Conservation (phyloP, 208 protist species). For the Trypanosoma rangeli region DNA sequence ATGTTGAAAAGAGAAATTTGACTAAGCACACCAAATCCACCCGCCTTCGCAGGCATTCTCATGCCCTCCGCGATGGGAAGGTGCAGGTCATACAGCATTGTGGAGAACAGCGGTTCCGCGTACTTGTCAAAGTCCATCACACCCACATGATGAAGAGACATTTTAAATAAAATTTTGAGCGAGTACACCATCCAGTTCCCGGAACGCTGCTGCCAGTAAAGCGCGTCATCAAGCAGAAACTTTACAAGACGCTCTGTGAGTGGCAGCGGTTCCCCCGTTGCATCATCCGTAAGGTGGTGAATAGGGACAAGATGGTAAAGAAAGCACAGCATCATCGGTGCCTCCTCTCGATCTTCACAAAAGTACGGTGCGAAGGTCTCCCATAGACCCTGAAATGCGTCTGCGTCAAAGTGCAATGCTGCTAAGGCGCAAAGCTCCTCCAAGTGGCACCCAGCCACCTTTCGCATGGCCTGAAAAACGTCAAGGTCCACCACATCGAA, state of each 20-base stretch:
- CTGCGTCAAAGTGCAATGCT: conserved; percentile 39
- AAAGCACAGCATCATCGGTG: conserved; percentile 27
- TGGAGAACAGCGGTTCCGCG: conserved; percentile 73
- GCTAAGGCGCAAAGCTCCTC: conserved; percentile 32
- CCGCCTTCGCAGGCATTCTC: background rate
- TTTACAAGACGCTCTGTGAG: conserved; percentile 37
- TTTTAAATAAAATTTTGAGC: conserved; percentile 35
- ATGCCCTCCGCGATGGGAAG: conserved; percentile 32
- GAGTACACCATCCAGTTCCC: conserved; percentile 37
- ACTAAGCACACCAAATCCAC: conserved; percentile 19
- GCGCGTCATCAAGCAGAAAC: conserved; percentile 53
- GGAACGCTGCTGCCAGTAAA: conserved; percentile 34
- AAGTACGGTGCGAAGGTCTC: conserved; percentile 45
- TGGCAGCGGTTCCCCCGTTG: conserved; percentile 13
- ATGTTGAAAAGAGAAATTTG: conserved; percentile 25
- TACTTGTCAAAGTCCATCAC: conserved; percentile 49
- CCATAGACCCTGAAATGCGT: conserved; percentile 56
- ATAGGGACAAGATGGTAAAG: conserved; percentile 36
- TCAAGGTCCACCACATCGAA: conserved; percentile 12
- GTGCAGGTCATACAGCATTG: conserved; percentile 38
- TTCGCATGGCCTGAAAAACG: conserved; percentile 25
- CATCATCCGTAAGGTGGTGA: conserved; percentile 19
- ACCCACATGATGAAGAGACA: conserved; percentile 43
- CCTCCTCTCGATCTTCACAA: conserved; percentile 16
- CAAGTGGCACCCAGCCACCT: conserved; percentile 12